These are phyloP conservation scores for Suillus paluster DNA, from an alignment of 768 basidiomycete species.

Conservation along the genomic window DNA sequence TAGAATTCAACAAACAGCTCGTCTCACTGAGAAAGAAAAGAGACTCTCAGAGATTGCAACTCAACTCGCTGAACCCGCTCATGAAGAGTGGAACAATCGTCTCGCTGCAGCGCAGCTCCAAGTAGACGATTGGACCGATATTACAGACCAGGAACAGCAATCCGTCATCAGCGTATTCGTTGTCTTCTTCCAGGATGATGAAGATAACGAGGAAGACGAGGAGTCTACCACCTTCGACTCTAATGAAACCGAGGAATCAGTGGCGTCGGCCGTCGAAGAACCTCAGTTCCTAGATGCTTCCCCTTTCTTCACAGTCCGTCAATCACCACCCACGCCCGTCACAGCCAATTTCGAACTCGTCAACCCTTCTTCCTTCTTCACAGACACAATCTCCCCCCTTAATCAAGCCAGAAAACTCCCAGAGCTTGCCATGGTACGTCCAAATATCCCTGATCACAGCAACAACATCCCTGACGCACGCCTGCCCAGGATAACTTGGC, in stretches of 20 bases:
- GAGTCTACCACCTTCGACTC: conserved; percentile 4
- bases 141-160: conserved; percentile 37
- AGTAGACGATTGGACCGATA: conserved; percentile 37
- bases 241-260: conserved; percentile 6
- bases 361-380: conserved; percentile 32
- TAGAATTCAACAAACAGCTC: conserved; percentile 32
- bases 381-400: conserved; percentile 21
- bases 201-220: conserved; percentile 25
- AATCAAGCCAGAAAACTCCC: conserved; percentile 33
- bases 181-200: conserved; percentile 32
- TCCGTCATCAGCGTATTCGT: conserved; percentile 33
- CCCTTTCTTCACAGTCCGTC: conserved; percentile 1
- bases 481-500: conserved; percentile 30
- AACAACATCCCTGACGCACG: conserved; percentile 2
- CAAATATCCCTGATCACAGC: not conserved
- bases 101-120: conserved; percentile 32
- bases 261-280: conserved; percentile 23
- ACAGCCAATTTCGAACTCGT: conserved; percentile 21
- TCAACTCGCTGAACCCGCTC: conserved; percentile 34
- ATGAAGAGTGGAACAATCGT: conserved; percentile 38
- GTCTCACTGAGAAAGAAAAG: conserved; percentile 33
- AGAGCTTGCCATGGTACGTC: conserved; percentile 34
- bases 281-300: conserved; percentile 12
- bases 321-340: conserved; percentile 8
- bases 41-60: conserved; percentile 23